phyloP scores from a whole-genome alignment of 768 basidiomycete genomes.

The Russula virescens region DNA sequence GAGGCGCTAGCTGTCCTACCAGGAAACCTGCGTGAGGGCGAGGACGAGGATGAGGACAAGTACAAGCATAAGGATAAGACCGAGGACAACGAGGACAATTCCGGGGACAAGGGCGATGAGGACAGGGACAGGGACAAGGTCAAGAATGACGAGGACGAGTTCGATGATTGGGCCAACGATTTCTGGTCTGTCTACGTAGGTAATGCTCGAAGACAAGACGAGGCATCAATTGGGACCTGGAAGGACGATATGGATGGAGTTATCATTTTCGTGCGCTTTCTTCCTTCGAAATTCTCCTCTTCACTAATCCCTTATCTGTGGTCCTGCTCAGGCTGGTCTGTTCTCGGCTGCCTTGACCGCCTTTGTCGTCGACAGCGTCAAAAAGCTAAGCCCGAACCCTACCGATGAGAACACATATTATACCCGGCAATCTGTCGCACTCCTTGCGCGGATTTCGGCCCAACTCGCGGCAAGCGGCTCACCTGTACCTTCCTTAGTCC shows the following conservation, averaged over 20 bases:
- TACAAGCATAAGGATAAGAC: no score
- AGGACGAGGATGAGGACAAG: no score
- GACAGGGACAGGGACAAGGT: no score
- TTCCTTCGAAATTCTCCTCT: no score
- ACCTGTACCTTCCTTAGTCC: neutral
- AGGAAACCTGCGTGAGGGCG: no score
- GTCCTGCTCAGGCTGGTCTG: constrained; percentile 13
- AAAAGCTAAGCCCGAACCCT: neutral
- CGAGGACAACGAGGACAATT: no score
- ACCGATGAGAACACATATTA: neutral
- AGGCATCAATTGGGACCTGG: constrained; percentile 34
- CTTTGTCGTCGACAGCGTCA: constrained; percentile 14
- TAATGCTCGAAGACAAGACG: constrained; percentile 34
- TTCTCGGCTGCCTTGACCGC: constrained; percentile 18
- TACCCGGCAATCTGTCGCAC: constrained; percentile 8
- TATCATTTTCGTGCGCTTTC: constrained; percentile 35
- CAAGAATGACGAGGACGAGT: no score
- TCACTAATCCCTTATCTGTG: no score
- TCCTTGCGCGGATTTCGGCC: constrained; percentile 17
- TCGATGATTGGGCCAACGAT: constrained; percentile 35
- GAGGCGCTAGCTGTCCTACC: no score
- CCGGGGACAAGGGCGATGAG: no score
- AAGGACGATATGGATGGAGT: constrained; percentile 40
- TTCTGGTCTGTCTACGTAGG: constrained; percentile 38
- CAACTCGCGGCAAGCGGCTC: constrained; percentile 17